Conservation (phyloP, 805 yeast species). For the Monosporozyma solicola region DNA sequence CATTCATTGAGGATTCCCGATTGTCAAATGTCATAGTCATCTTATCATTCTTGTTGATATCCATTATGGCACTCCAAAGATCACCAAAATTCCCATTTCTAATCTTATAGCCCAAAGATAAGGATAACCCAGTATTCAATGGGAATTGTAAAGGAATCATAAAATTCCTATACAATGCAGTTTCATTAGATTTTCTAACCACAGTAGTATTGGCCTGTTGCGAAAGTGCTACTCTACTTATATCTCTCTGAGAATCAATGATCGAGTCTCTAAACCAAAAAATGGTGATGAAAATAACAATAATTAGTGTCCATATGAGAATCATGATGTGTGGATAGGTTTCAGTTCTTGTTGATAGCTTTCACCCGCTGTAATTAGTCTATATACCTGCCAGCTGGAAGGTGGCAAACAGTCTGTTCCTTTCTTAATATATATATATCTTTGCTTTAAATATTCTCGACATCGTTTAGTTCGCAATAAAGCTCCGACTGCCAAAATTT, state of each 20-base stretch:
- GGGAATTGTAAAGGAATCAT: conserved; percentile 66
- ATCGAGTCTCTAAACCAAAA: conserved; percentile 6
- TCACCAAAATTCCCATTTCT: conserved; percentile 73
- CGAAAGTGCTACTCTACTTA: conserved; percentile 45
- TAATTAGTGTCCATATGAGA: neutral
- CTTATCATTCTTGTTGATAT: conserved; percentile 13
- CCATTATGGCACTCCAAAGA: conserved; percentile 51
- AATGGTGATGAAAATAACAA: neutral
- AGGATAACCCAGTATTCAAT: conserved; percentile 57
- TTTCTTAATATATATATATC: too few species aligned
- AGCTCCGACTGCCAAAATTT: neutral
- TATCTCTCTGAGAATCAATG: conserved; percentile 38
- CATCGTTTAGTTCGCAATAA: neutral
- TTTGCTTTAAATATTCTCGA: neutral
- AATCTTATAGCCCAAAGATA: conserved; percentile 53
- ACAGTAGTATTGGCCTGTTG: conserved; percentile 60
- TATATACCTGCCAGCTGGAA: too few species aligned
- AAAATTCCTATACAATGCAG: conserved; percentile 68
- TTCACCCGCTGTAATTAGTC: too few species aligned
- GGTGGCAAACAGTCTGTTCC: neutral
- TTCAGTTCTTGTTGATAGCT: too few species aligned
- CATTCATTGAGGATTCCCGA: conserved; percentile 4
- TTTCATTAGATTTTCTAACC: conserved; percentile 57
- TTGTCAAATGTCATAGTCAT: neutral
- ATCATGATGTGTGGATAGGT: neutral